These are phyloP conservation scores for Lasiodiplodia theobromae DNA, from an alignment of 2,329 filamentous ascomycete species.

Conservation along the genomic window DNA sequence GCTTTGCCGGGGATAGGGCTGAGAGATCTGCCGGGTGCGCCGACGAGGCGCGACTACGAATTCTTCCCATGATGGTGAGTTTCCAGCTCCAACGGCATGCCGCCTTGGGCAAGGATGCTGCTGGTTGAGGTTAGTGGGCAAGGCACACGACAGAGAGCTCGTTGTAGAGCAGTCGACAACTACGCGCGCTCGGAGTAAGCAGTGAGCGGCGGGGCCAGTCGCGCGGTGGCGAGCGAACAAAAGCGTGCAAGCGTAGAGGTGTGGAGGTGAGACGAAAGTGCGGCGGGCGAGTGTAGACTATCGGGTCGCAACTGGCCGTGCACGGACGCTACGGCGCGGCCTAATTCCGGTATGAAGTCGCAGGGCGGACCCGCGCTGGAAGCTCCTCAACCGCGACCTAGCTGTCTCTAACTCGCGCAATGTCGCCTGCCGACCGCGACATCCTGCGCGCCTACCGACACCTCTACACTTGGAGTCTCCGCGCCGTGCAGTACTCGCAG, in stretches of 20 bases:
- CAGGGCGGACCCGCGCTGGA: neutral
- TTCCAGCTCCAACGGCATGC: neutral
- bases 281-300: constrained; percentile 16
- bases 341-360: constrained; percentile 7
- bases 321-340: constrained; percentile 2
- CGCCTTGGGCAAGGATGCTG: constrained; percentile 19
- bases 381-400: neutral
- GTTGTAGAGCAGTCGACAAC: neutral
- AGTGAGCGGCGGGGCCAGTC: neutral
- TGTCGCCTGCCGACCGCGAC: constrained; percentile 16
- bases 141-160: constrained; percentile 4
- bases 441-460: constrained; percentile 72
- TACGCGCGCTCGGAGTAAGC: constrained; percentile 5
- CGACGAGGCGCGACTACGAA: constrained; percentile 22
- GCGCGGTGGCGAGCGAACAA: constrained; percentile 5
- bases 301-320: constrained; percentile 13
- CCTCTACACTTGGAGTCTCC: constrained; percentile 71
- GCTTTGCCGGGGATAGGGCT: neutral
- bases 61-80: constrained; percentile 13
- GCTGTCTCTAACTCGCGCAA: neutral
- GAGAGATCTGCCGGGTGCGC: constrained; percentile 14
- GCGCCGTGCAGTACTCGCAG: constrained; percentile 73
- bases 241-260: constrained; percentile 6
- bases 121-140: constrained; percentile 17
- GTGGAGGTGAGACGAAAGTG: constrained; percentile 16